Conservation (phyloP, 1,139 yeast species). For the Diutina neorugosa region DNA sequence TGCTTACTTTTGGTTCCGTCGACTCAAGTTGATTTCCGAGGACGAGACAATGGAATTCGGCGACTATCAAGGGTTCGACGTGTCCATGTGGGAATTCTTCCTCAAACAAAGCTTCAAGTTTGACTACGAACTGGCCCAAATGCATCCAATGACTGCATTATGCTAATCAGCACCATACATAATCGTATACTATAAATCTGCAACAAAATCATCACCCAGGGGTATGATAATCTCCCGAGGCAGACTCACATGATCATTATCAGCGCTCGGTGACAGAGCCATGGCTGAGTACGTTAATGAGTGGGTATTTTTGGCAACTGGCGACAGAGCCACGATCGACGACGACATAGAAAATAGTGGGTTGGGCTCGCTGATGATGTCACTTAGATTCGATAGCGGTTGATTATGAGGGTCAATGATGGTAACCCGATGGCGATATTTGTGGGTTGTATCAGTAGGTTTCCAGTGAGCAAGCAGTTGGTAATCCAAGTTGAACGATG, state of each 20-base stretch:
- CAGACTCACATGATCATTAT: neutral
- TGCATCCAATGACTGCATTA: neutral
- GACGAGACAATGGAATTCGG: conserved; percentile 17
- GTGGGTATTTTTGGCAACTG: neutral
- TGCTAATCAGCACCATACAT: neutral
- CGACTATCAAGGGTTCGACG: conserved; percentile 34
- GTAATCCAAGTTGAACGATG: neutral
- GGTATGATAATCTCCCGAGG: neutral
- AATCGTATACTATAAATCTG: neutral
- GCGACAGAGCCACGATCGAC: neutral
- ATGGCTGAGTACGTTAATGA: neutral
- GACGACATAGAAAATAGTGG: neutral
- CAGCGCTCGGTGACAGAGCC: neutral
- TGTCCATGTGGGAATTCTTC: conserved; percentile 31
- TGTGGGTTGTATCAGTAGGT: neutral
- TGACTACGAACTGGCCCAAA: conserved; percentile 14
- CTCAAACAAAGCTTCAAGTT: conserved; percentile 27
- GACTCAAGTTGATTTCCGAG: neutral
- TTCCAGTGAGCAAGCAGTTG: neutral
- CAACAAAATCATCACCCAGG: neutral
- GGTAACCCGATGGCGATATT: neutral
- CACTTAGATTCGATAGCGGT: neutral
- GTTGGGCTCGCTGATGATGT: neutral
- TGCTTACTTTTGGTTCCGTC: conserved; percentile 1
- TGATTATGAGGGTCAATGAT: neutral